Evolutionary conservation across 257 asterid genomes (phyloP).

Genomic region (Ocimum tenuiflorum): DNA sequence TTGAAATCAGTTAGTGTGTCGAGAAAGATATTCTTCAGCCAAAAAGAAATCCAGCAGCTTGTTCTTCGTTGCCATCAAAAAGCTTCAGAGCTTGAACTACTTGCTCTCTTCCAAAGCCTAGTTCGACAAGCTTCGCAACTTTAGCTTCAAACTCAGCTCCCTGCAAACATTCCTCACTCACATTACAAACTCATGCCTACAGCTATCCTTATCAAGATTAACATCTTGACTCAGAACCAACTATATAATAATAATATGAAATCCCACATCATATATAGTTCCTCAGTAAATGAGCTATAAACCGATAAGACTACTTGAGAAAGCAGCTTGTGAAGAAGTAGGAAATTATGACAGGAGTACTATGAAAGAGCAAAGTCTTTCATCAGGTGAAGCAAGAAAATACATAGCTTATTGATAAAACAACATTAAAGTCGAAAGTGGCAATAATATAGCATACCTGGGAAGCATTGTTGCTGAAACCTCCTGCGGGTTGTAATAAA

Average conservation of each 20-base stretch:
- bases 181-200: not conserved
- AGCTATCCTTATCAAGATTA: not conserved
- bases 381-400: not conserved
- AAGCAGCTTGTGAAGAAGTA: not conserved
- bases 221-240: not conserved
- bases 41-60: constrained; percentile 85
- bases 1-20: not conserved
- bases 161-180: constrained; percentile 26
- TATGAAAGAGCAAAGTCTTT: not conserved
- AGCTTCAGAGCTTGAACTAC: constrained; percentile 78
- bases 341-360: not conserved
- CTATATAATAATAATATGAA: not conserved
- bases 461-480: constrained; percentile 24
- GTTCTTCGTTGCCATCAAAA: constrained; percentile 82
- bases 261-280: not conserved
- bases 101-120: constrained; percentile 88
- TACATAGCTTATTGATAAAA: not conserved
- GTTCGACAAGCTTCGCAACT: constrained; percentile 76
- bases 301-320: not conserved
- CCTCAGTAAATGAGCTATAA: not conserved
- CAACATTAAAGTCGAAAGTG: not conserved
- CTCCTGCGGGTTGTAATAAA: constrained; percentile 40
- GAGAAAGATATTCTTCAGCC: constrained; percentile 37
- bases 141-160: constrained; percentile 83
- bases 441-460: constrained; percentile 32